Conservation (phyloP, 371 early-diverging fungal genomes). For the Entomophthora muscae region DNA sequence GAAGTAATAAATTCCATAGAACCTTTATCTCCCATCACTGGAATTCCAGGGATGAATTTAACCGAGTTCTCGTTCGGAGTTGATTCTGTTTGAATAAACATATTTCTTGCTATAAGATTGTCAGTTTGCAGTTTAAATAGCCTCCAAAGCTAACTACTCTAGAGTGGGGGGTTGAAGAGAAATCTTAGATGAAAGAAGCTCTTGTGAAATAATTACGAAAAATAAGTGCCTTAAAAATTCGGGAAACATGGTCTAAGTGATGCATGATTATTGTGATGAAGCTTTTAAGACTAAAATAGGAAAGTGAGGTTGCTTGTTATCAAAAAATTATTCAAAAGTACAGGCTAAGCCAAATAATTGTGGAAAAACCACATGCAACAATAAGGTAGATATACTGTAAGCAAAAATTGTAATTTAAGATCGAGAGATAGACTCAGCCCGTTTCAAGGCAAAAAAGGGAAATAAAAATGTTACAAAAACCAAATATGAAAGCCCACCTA, state of each 20-base stretch:
- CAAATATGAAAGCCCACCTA: not conserved
- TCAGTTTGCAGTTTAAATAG: not conserved
- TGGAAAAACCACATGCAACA: not conserved
- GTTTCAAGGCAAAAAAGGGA: not conserved
- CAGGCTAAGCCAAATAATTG: not conserved
- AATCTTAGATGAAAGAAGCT: not conserved
- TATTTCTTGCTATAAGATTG: conserved; percentile 31
- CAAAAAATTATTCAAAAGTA: not conserved
- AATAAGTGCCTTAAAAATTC: too few species aligned
- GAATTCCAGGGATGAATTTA: conserved; percentile 78
- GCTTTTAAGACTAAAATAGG: not conserved
- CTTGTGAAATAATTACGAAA: too few species aligned
- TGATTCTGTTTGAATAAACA: conserved; percentile 90
- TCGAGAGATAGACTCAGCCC: not conserved
- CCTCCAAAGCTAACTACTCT: not conserved
- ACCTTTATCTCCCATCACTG: conserved; percentile 38
- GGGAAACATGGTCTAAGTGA: too few species aligned
- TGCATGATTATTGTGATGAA: too few species aligned
- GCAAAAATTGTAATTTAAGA: not conserved
- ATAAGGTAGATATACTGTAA: not conserved
- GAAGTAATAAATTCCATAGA: conserved; percentile 62
- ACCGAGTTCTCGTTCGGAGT: conserved; percentile 89
- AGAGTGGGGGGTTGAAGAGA: not conserved
- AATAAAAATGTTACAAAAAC: not conserved
- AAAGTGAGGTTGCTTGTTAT: not conserved